Evolutionary conservation across 345 rosid species (phyloP).

Genomic region (Gossypium stocksii): DNA sequence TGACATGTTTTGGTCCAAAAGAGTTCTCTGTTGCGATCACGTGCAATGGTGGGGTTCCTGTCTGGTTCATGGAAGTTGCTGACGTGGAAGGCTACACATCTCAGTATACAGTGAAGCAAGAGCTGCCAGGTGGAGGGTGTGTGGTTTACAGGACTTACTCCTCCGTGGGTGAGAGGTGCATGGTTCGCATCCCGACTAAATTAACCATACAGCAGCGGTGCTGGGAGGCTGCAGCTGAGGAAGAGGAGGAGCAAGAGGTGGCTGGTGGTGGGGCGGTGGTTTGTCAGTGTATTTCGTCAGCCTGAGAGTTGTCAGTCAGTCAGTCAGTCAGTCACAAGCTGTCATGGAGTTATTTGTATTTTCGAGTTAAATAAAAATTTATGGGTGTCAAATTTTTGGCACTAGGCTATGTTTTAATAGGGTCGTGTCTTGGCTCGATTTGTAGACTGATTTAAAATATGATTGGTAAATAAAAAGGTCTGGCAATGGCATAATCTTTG

Average conservation of each 20-base stretch:
- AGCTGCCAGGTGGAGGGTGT: constrained; percentile 37
- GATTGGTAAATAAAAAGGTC: neutral
- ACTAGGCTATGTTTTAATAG: neutral
- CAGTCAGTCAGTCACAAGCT: neutral
- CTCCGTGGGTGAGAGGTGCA: neutral
- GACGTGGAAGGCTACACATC: constrained; percentile 45
- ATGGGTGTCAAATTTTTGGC: neutral
- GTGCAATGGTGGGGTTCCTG: constrained; percentile 11
- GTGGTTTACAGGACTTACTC: constrained; percentile 27
- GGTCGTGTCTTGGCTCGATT: neutral
- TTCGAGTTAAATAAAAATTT: neutral
- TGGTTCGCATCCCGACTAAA: neutral
- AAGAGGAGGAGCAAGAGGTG: neutral
- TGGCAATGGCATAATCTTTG: neutral
- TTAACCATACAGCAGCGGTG: constrained; percentile 10
- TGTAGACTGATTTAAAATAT: neutral
- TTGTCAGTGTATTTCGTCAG: constrained; percentile 21
- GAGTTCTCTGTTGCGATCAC: constrained; percentile 59
- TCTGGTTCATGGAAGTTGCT: constrained; percentile 11
- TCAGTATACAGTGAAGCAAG: constrained; percentile 37
- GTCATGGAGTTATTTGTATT: neutral
- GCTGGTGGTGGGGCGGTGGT: constrained; percentile 16
- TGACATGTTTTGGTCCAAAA: constrained; percentile 49
- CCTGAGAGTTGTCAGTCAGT: neutral
- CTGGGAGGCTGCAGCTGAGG: constrained; percentile 27